These are phyloP conservation scores for Barnettozyma pratensis DNA, from an alignment of 805 yeast species.

Conservation along the genomic window DNA sequence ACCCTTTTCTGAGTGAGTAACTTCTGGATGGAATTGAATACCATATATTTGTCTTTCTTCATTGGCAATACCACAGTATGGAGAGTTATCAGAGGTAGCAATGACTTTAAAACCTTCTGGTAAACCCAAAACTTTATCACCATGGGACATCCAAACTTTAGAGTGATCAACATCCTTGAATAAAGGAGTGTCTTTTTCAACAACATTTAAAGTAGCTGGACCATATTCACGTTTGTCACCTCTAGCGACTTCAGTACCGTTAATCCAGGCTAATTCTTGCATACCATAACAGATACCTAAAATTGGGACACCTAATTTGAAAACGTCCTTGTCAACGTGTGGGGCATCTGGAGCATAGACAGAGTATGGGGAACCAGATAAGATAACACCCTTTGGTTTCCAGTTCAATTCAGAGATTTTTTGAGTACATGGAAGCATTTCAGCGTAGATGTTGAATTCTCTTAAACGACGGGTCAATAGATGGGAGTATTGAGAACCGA, in stretches of 20 bases:
- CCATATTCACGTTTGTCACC: slow-evolving; percentile 99
- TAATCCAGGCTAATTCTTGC: slow-evolving; percentile 98
- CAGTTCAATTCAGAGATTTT: slow-evolving; percentile 87
- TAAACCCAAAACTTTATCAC: slow-evolving; percentile 87
- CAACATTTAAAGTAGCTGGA: slow-evolving; percentile 82
- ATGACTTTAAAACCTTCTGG: slow-evolving; percentile 87
- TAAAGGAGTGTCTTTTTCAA: slow-evolving; percentile 60
- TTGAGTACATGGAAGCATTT: slow-evolving; percentile 99
- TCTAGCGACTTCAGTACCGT: slow-evolving; percentile 85
- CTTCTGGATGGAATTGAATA: slow-evolving; percentile 99
- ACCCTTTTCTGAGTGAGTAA: slow-evolving; percentile 92
- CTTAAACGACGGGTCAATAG: slow-evolving; percentile 94
- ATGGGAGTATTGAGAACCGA: slow-evolving; percentile 98
- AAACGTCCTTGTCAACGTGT: slow-evolving; percentile 92
- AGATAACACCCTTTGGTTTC: slow-evolving; percentile 94
- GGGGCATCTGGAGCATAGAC: slow-evolving; percentile 95
- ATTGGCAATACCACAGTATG: slow-evolving; percentile 88
- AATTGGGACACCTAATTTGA: slow-evolving; percentile 87
- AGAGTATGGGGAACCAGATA: slow-evolving; percentile 97
- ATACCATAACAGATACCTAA: slow-evolving; percentile 98
- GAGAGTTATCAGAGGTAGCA: slow-evolving; percentile 92
- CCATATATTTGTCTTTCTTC: slow-evolving; percentile 75
- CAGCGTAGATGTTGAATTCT: slow-evolving; percentile 97
- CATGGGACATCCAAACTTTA: slow-evolving; percentile 99
- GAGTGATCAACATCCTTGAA: slow-evolving; percentile 90